These are phyloP conservation scores for Coemansia nantahalensis DNA, from an alignment of 192 early-diverging fungal genomes.

Conservation along the genomic window DNA sequence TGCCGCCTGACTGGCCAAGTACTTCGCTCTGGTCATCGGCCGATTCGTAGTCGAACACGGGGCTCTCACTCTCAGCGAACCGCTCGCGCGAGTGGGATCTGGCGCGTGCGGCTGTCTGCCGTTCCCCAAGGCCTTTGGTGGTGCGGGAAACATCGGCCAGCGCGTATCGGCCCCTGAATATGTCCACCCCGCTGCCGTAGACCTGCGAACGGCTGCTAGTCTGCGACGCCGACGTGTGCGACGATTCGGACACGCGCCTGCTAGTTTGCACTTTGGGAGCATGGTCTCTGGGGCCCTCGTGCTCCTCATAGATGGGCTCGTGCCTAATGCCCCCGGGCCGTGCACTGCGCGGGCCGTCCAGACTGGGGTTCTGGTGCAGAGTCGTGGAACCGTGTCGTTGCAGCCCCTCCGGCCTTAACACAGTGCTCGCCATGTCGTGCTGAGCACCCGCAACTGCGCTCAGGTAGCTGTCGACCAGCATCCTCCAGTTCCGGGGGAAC, in stretches of 20 bases:
- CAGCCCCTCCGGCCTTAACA: no score
- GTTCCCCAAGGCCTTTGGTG: not conserved
- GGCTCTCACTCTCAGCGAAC: not conserved
- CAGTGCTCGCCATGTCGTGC: no score
- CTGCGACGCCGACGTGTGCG: not conserved
- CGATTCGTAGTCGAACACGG: not conserved
- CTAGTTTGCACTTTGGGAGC: not conserved
- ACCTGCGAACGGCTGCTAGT: not conserved
- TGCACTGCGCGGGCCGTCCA: not conserved
- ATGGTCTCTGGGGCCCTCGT: not conserved
- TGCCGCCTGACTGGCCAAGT: no score
- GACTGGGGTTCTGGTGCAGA: not conserved
- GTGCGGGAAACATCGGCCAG: not conserved
- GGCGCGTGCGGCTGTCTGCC: not conserved
- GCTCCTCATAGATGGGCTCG: not conserved
- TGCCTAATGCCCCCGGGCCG: not conserved
- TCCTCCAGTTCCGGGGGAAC: constrained; percentile 32
- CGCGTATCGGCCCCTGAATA: constrained; percentile 24
- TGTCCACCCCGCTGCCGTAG: constrained; percentile 28
- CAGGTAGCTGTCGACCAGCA: constrained; percentile 18
- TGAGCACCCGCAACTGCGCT: not conserved
- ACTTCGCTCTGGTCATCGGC: not conserved
- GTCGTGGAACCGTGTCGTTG: no score
- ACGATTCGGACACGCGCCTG: not conserved
- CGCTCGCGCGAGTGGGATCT: not conserved